Evolutionary conservation across 1,139 yeast species (phyloP), one percentile per base, ranked within the genome.

Genomic region (Candida sanyaensis): DNA sequence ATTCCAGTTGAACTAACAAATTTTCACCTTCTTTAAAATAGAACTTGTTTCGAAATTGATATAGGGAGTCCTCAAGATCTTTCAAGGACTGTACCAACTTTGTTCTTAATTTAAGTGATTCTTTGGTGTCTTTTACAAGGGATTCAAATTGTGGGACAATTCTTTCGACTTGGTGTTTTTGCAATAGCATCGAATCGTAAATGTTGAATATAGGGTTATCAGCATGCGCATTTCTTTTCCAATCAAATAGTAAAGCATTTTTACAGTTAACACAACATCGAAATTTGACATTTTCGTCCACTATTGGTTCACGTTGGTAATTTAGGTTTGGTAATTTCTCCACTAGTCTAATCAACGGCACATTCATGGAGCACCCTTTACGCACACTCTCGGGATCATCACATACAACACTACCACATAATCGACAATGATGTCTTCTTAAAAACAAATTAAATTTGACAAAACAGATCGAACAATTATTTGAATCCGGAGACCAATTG

Each of bases 341-440:
- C 9, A 81, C 64, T 21, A 88, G 63, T 8, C 78, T 64, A 6
- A 69, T 63, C 1, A 87, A 57, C 0, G 92, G 90, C 0, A 89
- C 85, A 50, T 83, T 80, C 57, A 84, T 80, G 0, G 97, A 89
- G 63, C 98, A 92, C 8, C 59, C 55, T 46, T 62, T 56, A 12
- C 75, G 55, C 40, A 62, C 63, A 1, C 68, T 67, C 34, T 55
- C 58, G 0, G 77, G 60, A 57, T 85, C 86, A 36, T 88, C 96
- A 68, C 98, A 92, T 0, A 90, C 91, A 1, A 88, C 80, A 30
- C 67, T 62, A 0, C 98, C 98, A 69, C 98, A 93, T 31, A 89
- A 64, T 31, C 96, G 71, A 62, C 97, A 90, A 62, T 90, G 97
- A 61, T 93, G 98, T 56, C 88, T 90, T 48, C 97, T 73, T 21